Evolutionary conservation across 2,329 filamentous ascomycete species (phyloP).

Genomic region (Ceratocystis papillata): DNA sequence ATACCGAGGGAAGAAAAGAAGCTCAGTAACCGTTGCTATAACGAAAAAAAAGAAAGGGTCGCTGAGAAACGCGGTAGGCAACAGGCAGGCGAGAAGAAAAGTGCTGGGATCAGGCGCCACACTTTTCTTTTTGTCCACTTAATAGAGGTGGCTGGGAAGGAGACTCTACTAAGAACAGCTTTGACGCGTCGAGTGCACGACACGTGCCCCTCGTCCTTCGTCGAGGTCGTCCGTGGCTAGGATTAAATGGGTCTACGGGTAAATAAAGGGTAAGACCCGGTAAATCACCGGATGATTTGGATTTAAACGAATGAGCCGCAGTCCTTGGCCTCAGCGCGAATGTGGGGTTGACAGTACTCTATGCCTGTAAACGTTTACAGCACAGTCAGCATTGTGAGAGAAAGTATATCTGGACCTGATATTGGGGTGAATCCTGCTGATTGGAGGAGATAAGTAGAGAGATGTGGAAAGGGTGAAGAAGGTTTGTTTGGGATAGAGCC

Average conservation of each 20-base stretch:
- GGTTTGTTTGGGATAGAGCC: no score
- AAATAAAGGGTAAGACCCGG: background rate
- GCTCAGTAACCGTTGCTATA: slow-evolving; percentile 13
- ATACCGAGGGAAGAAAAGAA: slow-evolving; percentile 13
- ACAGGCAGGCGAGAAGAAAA: background rate
- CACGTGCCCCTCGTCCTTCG: background rate
- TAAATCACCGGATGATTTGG: background rate
- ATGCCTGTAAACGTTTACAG: no score
- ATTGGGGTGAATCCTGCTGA: no score
- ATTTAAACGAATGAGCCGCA: no score
- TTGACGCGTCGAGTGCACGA: slow-evolving; percentile 7
- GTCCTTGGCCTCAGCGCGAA: no score
- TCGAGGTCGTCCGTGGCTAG: background rate
- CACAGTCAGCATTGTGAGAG: no score
- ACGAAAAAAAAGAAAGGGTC: slow-evolving; percentile 9
- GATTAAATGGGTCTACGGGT: background rate
- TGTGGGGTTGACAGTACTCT: no score
- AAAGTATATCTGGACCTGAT: no score
- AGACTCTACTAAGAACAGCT: background rate
- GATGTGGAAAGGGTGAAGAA: no score
- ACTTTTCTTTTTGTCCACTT: slow-evolving; percentile 4
- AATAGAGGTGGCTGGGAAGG: slow-evolving; percentile 20
- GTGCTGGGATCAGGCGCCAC: background rate
- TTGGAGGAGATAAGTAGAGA: no score
- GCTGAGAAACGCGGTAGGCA: slow-evolving; percentile 10